These are phyloP conservation scores for Penicillium malachiteum DNA, from an alignment of 495 filamentous ascomycete genomes.

Conservation along the genomic window DNA sequence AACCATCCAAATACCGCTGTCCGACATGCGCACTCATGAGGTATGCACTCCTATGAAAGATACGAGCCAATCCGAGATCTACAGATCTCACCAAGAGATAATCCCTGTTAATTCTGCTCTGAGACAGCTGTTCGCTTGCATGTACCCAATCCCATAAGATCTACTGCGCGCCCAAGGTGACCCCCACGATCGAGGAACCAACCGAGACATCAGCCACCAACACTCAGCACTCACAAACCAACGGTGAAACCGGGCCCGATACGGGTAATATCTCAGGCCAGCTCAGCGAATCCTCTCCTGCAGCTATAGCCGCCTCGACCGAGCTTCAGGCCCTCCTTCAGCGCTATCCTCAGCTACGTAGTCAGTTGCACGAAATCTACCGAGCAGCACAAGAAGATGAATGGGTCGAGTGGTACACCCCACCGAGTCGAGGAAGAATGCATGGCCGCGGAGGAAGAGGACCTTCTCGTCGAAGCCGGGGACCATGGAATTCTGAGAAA, in stretches of 20 bases:
- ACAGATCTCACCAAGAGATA: too few relatives aligned
- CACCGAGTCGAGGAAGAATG: conserved; percentile 19
- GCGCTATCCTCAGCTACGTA: conserved; percentile 50
- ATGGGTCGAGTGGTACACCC: conserved; percentile 37
- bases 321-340: conserved; percentile 52
- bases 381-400: conserved; percentile 48
- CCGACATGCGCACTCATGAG: conserved; percentile 60
- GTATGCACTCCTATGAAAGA: conserved; percentile 33
- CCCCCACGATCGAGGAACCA: conserved; percentile 29
- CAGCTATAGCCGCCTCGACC: conserved; percentile 31
- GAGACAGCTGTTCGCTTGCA: conserved; percentile 62
- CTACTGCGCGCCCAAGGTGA: conserved; percentile 42
- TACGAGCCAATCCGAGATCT: too few relatives aligned
- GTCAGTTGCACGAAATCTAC: conserved; percentile 52
- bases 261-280: neutral
- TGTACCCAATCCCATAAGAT: conserved; percentile 67
- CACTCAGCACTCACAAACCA: neutral
- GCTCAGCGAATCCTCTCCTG: conserved; percentile 2
- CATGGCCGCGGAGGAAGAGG: conserved; percentile 47
- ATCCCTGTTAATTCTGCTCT: neutral
- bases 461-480: conserved; percentile 33
- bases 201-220: conserved; percentile 20
- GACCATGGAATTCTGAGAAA: conserved; percentile 46
- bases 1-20: conserved; percentile 65
- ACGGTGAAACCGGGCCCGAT: conserved; percentile 11